Evolutionary conservation across 176 grass and related monocot species (phyloP), one percentile per base, ranked within the genome.

Genomic region (Rhynchospora tenuis): DNA sequence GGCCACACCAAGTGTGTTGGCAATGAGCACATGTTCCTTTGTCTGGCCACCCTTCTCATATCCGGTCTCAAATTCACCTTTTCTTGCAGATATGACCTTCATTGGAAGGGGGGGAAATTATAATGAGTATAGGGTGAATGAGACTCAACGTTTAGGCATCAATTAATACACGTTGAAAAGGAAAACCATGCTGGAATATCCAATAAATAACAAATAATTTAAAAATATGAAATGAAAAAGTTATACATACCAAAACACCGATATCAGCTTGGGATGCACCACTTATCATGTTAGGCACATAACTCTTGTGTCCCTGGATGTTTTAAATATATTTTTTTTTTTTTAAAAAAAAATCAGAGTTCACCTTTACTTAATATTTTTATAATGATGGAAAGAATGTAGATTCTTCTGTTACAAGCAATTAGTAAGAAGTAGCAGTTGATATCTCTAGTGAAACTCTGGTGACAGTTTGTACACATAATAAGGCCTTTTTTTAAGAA

Each of bases 181-280:
- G 7, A 68, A 6, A 43, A 0, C 2, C 17, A n/a, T 33, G 63
- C 42, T 6, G 4, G 51, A 52, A 2, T 20, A 73, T 73, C 46
- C 23, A 79, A 19, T 1, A 45, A 26, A 28, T 6, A 44, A 64
- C 31, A 81, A 57, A 51, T 59, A 16, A 33, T 69, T 55, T 22
- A 79, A 52, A 84, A 88, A 70, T 22, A 88, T 33, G 31, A 33
- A 7, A 51, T 1, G 19, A 15, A 52, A 27, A 57, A 61, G 6
- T 62, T 54, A 87, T 84, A 13, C 77, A 81, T 90, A 97, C 94
- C 84, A 97, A 83, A 86, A 97, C 94, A 78, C 94, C 94, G 38
- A 97, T 91, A 85, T 97, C 94, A 84, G 94, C 94, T 92, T 97
- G 94, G 89, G 94, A 97, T 81, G 94, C 94, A 62, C 94, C 94